Evolutionary conservation across 371 early-diverging fungal species (phyloP).

Genomic region (Mucor piriformis): DNA sequence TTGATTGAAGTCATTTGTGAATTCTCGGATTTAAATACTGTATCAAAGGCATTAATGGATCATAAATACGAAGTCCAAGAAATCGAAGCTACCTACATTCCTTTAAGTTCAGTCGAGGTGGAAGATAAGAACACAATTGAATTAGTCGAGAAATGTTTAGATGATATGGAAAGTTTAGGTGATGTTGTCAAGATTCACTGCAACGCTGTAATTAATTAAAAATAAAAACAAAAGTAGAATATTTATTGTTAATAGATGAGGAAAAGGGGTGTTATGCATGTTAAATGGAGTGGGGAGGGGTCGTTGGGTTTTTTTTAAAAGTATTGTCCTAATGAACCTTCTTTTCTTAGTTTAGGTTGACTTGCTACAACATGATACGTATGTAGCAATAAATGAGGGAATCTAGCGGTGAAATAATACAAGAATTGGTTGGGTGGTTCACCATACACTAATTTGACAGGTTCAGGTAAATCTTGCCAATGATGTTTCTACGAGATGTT

Average conservation of each 20-base stretch:
- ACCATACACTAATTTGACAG: conserved; percentile 81
- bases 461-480: conserved; percentile 88
- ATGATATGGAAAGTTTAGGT: conserved; percentile 55
- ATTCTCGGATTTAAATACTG: conserved; percentile 43
- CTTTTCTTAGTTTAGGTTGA: conserved; percentile 55
- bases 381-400: conserved; percentile 87
- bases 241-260: background rate
- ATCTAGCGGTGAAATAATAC: conserved; percentile 87
- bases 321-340: conserved; percentile 70
- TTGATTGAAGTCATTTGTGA: conserved; percentile 46
- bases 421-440: conserved; percentile 87
- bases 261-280: background rate
- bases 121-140: conserved; percentile 44
- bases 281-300: background rate
- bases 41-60: conserved; percentile 40
- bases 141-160: conserved; percentile 44
- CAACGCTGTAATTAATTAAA: conserved; percentile 35
- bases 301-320: conserved; percentile 37
- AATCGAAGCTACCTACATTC: conserved; percentile 52
- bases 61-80: conserved; percentile 46
- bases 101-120: conserved; percentile 40
- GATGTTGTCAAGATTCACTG: conserved; percentile 62
- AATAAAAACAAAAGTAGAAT: background rate
- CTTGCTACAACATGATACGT: conserved; percentile 66
- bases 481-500: conserved; percentile 77